Conservation (phyloP, 1,284 basidiomycete genomes). For the Trichosporon sp. region DNA sequence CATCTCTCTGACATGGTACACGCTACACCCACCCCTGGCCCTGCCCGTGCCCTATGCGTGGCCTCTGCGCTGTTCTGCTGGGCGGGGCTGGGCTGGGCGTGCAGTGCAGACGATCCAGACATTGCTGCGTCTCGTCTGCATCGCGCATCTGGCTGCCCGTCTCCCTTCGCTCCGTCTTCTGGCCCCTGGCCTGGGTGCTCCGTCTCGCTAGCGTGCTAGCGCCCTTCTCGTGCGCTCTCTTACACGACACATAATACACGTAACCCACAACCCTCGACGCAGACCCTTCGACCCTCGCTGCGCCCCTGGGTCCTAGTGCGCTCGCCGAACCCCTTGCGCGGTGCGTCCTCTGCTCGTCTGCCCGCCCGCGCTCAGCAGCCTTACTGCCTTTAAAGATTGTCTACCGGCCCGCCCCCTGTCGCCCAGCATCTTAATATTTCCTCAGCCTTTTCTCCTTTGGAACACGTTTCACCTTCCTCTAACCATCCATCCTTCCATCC, state of each 20-base stretch:
- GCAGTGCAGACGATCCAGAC: background rate
- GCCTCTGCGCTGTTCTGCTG: background rate
- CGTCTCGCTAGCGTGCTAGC: background rate
- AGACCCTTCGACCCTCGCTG: background rate
- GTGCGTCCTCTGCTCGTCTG: background rate
- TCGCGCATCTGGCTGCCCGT: background rate
- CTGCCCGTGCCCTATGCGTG: constrained; percentile 2
- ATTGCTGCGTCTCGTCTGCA: background rate
- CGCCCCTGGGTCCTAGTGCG: background rate
- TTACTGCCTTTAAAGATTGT: constrained; percentile 6
- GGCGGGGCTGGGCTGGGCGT: background rate
- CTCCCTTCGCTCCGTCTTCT: background rate
- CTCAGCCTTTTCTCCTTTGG: constrained; percentile 2
- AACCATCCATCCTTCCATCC: constrained; percentile 5
- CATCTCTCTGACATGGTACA: constrained; percentile 1
- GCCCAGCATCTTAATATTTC: background rate
- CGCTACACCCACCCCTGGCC: constrained; percentile 5
- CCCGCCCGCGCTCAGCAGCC: background rate
- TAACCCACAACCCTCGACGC: background rate
- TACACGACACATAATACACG: constrained; percentile 5
- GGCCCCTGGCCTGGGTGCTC: background rate
- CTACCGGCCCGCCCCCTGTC: constrained; percentile 4
- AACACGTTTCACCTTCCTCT: constrained; percentile 5
- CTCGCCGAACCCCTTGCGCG: background rate
- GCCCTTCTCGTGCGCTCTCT: background rate